Evolutionary conservation across 2,329 filamentous ascomycete species (phyloP).

Genomic region (Colletotrichum tanaceti): DNA sequence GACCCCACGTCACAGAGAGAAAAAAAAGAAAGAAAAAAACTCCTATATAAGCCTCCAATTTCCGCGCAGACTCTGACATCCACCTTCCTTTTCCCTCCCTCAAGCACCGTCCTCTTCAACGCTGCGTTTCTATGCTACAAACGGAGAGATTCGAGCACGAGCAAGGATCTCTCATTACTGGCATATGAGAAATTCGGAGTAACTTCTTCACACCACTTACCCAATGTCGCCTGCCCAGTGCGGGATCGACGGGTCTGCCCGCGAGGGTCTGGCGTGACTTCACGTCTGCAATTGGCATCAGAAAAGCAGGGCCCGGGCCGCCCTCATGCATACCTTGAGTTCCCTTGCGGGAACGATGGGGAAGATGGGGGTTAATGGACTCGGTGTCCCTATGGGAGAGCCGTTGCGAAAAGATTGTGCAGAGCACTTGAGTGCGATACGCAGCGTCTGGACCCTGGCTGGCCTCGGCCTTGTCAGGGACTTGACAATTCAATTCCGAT

Average conservation of each 20-base stretch:
- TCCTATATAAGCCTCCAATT: conserved; percentile 26
- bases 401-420: conserved; percentile 91
- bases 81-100: conserved; percentile 54
- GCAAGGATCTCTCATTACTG: conserved; percentile 48
- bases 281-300: conserved; percentile 91
- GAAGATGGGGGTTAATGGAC: conserved; percentile 46
- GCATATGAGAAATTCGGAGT: conserved; percentile 99
- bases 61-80: neutral
- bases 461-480: conserved; percentile 44
- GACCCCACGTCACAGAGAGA: conserved; percentile 33
- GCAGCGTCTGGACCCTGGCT: conserved; percentile 72
- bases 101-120: conserved; percentile 85
- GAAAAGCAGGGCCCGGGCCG: conserved; percentile 77
- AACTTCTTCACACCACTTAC: conserved; percentile 75
- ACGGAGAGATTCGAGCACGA: conserved; percentile 63
- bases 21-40: too few relatives aligned
- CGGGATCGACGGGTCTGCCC: conserved; percentile 71
- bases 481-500: conserved; percentile 89
- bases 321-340: conserved; percentile 43
- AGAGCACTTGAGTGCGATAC: conserved; percentile 95
- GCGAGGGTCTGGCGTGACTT: conserved; percentile 86
- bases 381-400: conserved; percentile 81
- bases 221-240: conserved; percentile 57
- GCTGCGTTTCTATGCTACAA: conserved; percentile 97
- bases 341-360: conserved; percentile 42